Evolutionary conservation across 1,139 yeast genomes (phyloP), one percentile per base, ranked within the genome.

Genomic region (Debaryomycetaceae sp.): DNA sequence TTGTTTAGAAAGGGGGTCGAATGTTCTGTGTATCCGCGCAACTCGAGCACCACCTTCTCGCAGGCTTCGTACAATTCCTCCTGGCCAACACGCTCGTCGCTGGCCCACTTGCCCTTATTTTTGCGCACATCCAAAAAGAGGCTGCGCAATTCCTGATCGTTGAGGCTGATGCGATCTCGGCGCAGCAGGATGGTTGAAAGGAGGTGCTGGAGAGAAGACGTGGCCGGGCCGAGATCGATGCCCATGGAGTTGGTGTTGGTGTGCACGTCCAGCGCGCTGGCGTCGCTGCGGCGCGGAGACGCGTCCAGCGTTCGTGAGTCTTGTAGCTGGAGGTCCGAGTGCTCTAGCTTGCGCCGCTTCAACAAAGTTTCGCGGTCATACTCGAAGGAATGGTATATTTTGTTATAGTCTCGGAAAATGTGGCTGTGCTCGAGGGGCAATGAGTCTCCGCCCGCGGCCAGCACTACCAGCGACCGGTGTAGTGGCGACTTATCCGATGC

Each of bases 51-150:
- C 2, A 90, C 98, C 47, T 85, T 87, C 45, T 92, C 98, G 44
- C 96, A 90, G 0, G 96, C 95, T 43, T 92, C 98, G 46, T 90
- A 92, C 13, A 92, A 64, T 49, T 92, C 99, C 49, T 92, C 99
- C 52, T 92, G 99, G 4, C 98, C 98, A 25, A 90, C 77, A 37
- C 83, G 68, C 35, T 87, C 95, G 48, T 90, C 96, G 36, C 83
- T 83, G 16, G 79, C 95, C 99, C 98, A 92, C 53, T 92, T 90
- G 0, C 97, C 93, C 39, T 97, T 65, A 47, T 87, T 87, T 44
- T 87, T 90, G 28, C 96, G 70, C 10, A 90, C 97, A 48, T 90
- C 98, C 68, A 85, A 74, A 30, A 90, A 78, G 36, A 90, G 65
- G 31, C 79, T 80, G 34, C 93, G 73, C 35, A 90, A 68, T 46